Percentiles rank a stretch among this genome's conserved stretches.
These are phyloP conservation scores for Diaporthe sp. DNA, from an alignment of 2,329 filamentous ascomycete species.

Conservation along the genomic window DNA sequence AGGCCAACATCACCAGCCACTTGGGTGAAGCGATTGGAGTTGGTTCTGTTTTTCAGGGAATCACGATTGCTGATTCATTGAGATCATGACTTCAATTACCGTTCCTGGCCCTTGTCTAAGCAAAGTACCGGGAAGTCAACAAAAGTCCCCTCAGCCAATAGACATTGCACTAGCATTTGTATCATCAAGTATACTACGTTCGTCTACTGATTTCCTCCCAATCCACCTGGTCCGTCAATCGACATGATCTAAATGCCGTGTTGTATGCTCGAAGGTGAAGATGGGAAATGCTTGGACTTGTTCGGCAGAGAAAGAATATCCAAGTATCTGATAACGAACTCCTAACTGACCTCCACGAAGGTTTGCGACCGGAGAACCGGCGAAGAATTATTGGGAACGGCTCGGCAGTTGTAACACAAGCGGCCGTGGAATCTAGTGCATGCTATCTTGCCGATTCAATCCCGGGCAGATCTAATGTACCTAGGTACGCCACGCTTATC, in stretches of 20 bases:
- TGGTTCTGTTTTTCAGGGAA: not conserved
- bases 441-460: conserved; percentile 25
- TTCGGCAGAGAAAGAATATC: not conserved
- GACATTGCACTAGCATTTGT: not conserved
- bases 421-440: not conserved
- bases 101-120: not conserved
- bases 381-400: not conserved
- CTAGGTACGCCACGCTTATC: conserved; percentile 16
- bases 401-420: conserved; percentile 14
- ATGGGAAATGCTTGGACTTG: not conserved
- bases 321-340: not conserved
- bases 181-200: not conserved
- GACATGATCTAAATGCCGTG: not conserved
- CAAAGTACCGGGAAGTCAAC: not conserved
- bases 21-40: not conserved
- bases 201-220: not conserved
- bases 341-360: not conserved
- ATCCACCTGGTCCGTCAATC: not conserved
- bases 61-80: not conserved
- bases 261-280: not conserved
- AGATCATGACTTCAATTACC: not conserved
- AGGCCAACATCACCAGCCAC: not conserved
- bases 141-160: not conserved
- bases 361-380: not conserved
- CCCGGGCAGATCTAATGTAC: conserved; percentile 19